phyloP scores from a whole-genome alignment of 2,329 filamentous ascomycete genomes.

The Cladosporium sp. region DNA sequence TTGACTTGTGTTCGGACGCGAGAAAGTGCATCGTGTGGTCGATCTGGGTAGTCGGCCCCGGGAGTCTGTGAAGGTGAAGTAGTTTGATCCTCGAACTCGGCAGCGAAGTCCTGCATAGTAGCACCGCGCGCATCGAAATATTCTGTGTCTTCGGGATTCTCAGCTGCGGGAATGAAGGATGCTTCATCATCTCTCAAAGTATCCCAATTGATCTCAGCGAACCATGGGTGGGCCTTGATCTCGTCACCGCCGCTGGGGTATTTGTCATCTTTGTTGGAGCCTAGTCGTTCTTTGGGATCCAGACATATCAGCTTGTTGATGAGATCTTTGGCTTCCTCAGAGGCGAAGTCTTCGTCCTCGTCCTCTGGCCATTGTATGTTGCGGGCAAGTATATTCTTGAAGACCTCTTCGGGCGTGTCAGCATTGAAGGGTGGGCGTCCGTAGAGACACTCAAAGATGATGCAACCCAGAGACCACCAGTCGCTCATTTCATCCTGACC shows the following conservation, averaged over 20 bases:
- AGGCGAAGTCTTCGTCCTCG: conserved; percentile 68
- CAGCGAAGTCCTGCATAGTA: conserved; percentile 86
- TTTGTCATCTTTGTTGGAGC: conserved; percentile 81
- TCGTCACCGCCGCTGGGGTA: conserved; percentile 84
- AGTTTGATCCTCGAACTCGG: conserved; percentile 88
- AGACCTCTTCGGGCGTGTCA: conserved; percentile 85
- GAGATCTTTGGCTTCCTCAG: conserved; percentile 85
- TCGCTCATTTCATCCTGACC: conserved; percentile 98
- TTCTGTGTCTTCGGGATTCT: conserved; percentile 95
- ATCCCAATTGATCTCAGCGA: conserved; percentile 83
- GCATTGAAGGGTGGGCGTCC: conserved; percentile 94
- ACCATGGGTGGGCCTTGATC: conserved; percentile 88
- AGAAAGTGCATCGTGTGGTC: conserved; percentile 92
- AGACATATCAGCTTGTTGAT: conserved; percentile 90
- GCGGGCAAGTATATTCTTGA: conserved; percentile 90
- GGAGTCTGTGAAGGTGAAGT: conserved; percentile 72
- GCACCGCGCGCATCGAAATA: conserved; percentile 95
- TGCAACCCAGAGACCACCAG: conserved; percentile 99
- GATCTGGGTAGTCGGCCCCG: conserved; percentile 77
- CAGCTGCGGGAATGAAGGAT: conserved; percentile 87
- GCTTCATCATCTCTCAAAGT: conserved; percentile 91
- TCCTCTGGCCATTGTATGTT: conserved; percentile 92
- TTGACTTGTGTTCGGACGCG: conserved; percentile 83
- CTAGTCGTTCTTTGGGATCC: conserved; percentile 78
- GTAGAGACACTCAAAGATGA: conserved; percentile 93